Evolutionary conservation across 2,329 filamentous ascomycete species (phyloP), one percentile per base, ranked within the genome.

Genomic region (Diaporthe velutina): DNA sequence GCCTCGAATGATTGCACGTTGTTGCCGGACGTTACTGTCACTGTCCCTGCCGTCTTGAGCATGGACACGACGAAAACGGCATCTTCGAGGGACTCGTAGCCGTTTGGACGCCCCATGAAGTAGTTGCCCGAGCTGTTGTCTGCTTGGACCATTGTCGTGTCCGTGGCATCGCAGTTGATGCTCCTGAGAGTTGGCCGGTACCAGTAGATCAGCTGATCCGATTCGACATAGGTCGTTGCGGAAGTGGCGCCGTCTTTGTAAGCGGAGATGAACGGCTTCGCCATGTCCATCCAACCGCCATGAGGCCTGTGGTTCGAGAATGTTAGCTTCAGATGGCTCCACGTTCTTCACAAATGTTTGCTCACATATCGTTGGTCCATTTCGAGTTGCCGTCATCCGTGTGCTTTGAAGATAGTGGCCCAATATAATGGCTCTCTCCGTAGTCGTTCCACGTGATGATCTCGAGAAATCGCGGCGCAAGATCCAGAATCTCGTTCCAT

Each of bases 351-450:
- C 9, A 5, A 15, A 3, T 4, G 1, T 52, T 17, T 6, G 50
- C 71, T 80, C 74, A 85, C 86, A 88, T 87, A 48, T 87, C 86
- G 78, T 87, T 87, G 1, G 81, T 81, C 86, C 86, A 88, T 76
- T 88, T 88, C 17, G 86, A 87, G 60, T 85, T 84, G 4, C 85
- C 83, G 12, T 86, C 81, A 78, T 80, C 85, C 76, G 74, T 81
- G 76, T 86, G 85, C 80, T 77, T 85, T 52, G 84, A 86, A 19
- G 82, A 82, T 28, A 89, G 79, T 1, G 87, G 88, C 0, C 86
- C 87, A 25, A 89, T 83, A 77, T 90, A 90, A 77, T 90, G 88
- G 22, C 85, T 88, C 78, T 90, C 89, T 45, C 89, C 89, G 66
- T 87, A 90, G 78, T 90, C 84, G 70, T 85, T 85, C 83, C 83